Evolutionary conservation across 192 early-diverging fungal genomes (phyloP).

Genomic region (Piromyces sp.): DNA sequence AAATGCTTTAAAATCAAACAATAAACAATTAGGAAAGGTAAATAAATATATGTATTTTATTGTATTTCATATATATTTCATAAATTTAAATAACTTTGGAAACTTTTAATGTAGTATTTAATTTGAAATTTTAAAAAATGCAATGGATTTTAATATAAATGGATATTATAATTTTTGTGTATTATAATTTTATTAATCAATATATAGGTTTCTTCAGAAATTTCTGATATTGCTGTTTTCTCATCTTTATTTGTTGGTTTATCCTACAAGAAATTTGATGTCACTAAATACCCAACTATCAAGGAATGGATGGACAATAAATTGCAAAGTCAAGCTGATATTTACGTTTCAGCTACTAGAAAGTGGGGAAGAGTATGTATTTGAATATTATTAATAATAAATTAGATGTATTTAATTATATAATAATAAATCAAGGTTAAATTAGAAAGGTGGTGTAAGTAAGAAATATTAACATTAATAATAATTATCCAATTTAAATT

Average conservation of each 20-base stretch:
- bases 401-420: too few relatives aligned
- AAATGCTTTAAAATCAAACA: not conserved
- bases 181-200: not conserved
- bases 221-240: not conserved
- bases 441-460: too few relatives aligned
- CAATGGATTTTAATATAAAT: too few relatives aligned
- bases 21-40: not conserved
- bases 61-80: too few relatives aligned
- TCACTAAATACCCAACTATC: not conserved
- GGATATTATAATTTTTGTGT: too few relatives aligned
- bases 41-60: too few relatives aligned
- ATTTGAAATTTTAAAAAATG: too few relatives aligned
- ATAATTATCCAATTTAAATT: not conserved
- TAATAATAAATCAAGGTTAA: too few relatives aligned
- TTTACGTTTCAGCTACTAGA: not conserved
- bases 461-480: too few relatives aligned
- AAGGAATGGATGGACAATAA: not conserved
- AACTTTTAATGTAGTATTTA: too few relatives aligned
- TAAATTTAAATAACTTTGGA: too few relatives aligned
- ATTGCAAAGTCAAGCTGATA: not conserved
- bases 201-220: not conserved
- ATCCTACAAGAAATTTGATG: not conserved
- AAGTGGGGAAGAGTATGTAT: not conserved
- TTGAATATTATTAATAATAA: too few relatives aligned
- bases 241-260: not conserved